phyloP scores from a whole-genome alignment of 2,329 filamentous ascomycete genomes.

The Coniochaeta prunicola region DNA sequence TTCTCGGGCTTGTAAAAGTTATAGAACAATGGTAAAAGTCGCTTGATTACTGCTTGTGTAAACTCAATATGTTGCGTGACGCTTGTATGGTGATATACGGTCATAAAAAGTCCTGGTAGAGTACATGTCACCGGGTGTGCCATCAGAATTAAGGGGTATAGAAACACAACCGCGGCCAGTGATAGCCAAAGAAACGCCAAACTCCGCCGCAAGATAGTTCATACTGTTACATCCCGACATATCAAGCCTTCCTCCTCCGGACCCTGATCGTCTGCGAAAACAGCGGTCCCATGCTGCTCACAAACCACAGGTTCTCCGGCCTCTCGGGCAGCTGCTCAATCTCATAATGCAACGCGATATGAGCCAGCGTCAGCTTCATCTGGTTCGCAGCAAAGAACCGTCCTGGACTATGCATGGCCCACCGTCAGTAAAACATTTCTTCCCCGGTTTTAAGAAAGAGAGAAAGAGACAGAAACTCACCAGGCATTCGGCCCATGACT shows the following conservation, averaged over 20 bases:
- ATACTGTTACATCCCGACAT: background rate
- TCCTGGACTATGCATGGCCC: slow-evolving; percentile 20
- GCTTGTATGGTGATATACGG: too few relatives aligned
- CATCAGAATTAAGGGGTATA: background rate
- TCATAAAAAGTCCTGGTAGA: too few relatives aligned
- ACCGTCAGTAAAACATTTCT: background rate
- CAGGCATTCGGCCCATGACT: slow-evolving; percentile 29
- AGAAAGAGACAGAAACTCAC: slow-evolving; percentile 17
- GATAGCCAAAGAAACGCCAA: background rate
- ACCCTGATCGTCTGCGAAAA: background rate
- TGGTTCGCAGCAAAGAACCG: slow-evolving; percentile 31
- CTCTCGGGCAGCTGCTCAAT: slow-evolving; percentile 18
- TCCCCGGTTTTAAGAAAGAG: background rate
- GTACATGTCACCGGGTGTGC: background rate
- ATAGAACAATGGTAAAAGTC: too few relatives aligned
- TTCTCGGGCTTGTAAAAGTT: too few relatives aligned
- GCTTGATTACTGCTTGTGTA: too few relatives aligned
- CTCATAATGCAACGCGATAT: slow-evolving; percentile 26
- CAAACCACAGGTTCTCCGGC: slow-evolving; percentile 2
- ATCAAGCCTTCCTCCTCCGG: slow-evolving; percentile 1
- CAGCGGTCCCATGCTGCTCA: slow-evolving; percentile 1
- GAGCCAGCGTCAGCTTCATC: slow-evolving; percentile 26
- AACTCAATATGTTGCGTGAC: too few relatives aligned
- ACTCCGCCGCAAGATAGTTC: background rate
- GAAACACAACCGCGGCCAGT: background rate